Evolutionary conservation across 257 asterid genomes (phyloP).

Genomic region (Solanum pimpinellifolium): DNA sequence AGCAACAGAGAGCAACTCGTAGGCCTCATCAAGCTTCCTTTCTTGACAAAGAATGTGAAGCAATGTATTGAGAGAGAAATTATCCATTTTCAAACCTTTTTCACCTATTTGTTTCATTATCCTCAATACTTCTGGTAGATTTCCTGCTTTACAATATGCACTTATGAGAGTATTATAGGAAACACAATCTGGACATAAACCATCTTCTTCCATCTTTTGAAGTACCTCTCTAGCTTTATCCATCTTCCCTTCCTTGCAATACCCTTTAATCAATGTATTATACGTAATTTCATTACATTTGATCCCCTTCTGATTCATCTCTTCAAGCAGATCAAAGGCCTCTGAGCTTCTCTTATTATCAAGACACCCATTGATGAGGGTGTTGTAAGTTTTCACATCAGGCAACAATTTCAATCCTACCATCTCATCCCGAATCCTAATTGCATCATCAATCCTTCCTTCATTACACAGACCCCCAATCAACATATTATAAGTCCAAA

Average conservation of each 20-base stretch:
- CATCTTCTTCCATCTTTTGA: neutral
- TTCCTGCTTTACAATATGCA: neutral
- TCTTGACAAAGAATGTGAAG: neutral
- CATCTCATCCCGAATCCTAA: neutral
- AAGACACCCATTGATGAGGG: neutral
- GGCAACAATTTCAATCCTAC: neutral
- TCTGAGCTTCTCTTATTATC: neutral
- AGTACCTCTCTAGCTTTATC: neutral
- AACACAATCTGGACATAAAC: neutral
- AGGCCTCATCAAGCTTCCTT: neutral
- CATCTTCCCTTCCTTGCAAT: neutral
- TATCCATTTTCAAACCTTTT: neutral
- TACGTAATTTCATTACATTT: neutral
- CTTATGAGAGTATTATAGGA: neutral
- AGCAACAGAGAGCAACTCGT: neutral
- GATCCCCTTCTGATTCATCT: neutral
- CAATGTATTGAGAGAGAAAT: neutral
- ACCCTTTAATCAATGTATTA: neutral
- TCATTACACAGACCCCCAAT: neutral
- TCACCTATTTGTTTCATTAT: neutral
- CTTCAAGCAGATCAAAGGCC: neutral
- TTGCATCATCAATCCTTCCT: neutral
- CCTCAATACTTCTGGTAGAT: neutral
- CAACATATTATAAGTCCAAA: neutral
- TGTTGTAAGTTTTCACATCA: neutral